These are phyloP conservation scores for Herpetomonas tarakana DNA, from an alignment of 208 protist genomes.

Conservation along the genomic window DNA sequence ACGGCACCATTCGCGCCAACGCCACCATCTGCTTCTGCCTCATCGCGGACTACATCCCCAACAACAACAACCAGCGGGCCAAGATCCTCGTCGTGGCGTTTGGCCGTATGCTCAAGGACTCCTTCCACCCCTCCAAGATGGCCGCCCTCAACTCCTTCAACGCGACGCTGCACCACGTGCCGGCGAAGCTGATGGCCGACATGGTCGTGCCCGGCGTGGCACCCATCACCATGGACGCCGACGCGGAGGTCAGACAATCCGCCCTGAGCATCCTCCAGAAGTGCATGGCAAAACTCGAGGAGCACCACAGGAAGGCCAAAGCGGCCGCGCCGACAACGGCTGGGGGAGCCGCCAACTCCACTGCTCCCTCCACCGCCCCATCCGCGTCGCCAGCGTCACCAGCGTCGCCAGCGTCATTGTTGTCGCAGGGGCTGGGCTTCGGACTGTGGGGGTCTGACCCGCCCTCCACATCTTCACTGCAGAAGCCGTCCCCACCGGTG, in stretches of 20 bases:
- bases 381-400: no score
- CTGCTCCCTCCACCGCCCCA: background rate
- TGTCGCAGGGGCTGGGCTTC: no score
- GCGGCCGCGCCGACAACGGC: conserved; percentile 7
- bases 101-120: conserved; percentile 77
- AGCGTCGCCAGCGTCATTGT: no score
- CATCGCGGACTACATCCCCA: conserved; percentile 48
- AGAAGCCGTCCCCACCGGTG: no score
- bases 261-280: conserved; percentile 43
- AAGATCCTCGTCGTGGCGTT: conserved; percentile 57
- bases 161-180: conserved; percentile 32
- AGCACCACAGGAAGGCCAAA: conserved; percentile 12
- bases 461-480: no score
- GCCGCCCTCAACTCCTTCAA: conserved; percentile 58
- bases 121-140: conserved; percentile 65
- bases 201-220: conserved; percentile 51
- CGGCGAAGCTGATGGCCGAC: conserved; percentile 42
- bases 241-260: conserved; percentile 37
- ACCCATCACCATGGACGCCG: conserved; percentile 57
- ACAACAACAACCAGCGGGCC: conserved; percentile 24
- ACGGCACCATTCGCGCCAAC: conserved; percentile 83
- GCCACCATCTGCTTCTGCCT: conserved; percentile 81
- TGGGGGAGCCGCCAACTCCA: background rate
- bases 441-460: no score
- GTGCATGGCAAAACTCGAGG: conserved; percentile 17